Base-by-base conservation (phyloP, 192 early-diverging fungal genomes). In the Allomyces macrogynus region DNA sequence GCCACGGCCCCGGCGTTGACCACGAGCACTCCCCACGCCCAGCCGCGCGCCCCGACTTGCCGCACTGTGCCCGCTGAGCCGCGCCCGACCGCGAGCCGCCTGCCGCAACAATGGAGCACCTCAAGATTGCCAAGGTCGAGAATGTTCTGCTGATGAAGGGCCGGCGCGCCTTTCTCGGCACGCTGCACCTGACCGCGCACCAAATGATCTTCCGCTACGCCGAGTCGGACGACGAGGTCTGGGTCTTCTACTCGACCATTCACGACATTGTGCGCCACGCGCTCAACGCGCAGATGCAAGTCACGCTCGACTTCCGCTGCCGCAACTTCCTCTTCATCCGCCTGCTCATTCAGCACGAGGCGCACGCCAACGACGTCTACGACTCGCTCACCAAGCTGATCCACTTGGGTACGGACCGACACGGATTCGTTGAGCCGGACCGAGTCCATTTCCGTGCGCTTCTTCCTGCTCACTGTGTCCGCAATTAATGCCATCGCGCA, bases 231-330 rank as follows among this genome's bases (percentile, higher is more conserved):
- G 25, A 54, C 12, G 27, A 66, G 27, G 16, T 74, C 20, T 77
- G 79, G 90, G 80, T 92, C n/a, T 80, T 81, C 25, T 93, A 92
- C 69, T 86, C 91, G 20, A 80, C 87, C 54, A 86, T 96, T 24
- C 87, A 89, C 69, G 84, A 86, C 22, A 85, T 91, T 5, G 85
- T 88, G 66, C 79, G 85, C 64, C 70, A 82, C n/a, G 79, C 81
- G 5, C 76, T 73, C 40, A 20, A 54, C 23, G 25, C 54, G 20
- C 40, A 23, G 0, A n/a, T 65, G 22, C 66, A 43, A 22, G 26
- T 67, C 23, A 54, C 54, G 54, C 25, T 88, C 24, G 65, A 74
- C 60, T 83, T 97, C 42, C 76, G 80, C 24, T 88, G 91, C 73
- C 85, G 89, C 60, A 81, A 93, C 69, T 97, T 97, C 75, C 57